phyloP scores from a whole-genome alignment of 2,329 filamentous ascomycete species.

The Penicillium nordicum region DNA sequence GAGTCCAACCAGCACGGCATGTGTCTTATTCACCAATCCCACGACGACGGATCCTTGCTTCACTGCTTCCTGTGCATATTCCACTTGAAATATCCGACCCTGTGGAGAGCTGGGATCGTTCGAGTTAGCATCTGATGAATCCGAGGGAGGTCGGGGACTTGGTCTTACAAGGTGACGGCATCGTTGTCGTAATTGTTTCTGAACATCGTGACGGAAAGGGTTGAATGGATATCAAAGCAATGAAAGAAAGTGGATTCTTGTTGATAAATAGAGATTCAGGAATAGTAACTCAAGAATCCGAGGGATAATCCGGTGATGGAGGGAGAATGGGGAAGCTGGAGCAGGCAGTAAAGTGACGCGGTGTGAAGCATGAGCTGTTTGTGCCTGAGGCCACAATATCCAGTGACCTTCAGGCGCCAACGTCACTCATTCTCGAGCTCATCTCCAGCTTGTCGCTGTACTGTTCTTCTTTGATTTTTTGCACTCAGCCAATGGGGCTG shows the following conservation, averaged over 20 bases:
- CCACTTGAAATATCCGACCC: slow-evolving; percentile 98
- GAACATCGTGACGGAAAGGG: slow-evolving; percentile 68
- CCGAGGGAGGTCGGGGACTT: slow-evolving; percentile 11
- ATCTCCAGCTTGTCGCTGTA: slow-evolving; percentile 9
- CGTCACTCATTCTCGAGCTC: slow-evolving; percentile 28
- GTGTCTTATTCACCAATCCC: slow-evolving; percentile 95
- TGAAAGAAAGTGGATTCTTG: slow-evolving; percentile 2
- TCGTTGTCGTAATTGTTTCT: slow-evolving; percentile 99
- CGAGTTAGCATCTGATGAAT: slow-evolving; percentile 19
- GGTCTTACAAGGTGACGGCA: slow-evolving; percentile 88
- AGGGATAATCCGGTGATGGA: slow-evolving; percentile 16
- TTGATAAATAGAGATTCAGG: slow-evolving; percentile 11
- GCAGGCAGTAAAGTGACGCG: slow-evolving; percentile 38
- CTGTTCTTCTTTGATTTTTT: slow-evolving; percentile 1
- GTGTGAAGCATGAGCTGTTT: slow-evolving; percentile 30
- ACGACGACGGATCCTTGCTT: slow-evolving; percentile 99
- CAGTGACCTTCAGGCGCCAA: slow-evolving; percentile 30
- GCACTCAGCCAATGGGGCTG: slow-evolving; percentile 20
- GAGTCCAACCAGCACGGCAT: slow-evolving; percentile 90
- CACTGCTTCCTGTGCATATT: slow-evolving; percentile 97
- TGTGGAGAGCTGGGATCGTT: slow-evolving; percentile 74
- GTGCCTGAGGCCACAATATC: slow-evolving; percentile 24
- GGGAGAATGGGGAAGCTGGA: slow-evolving; percentile 23
- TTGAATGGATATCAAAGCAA: slow-evolving; percentile 7
- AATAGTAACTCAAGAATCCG: slow-evolving; percentile 14